Evolutionary conservation across 495 filamentous ascomycete species (phyloP), one percentile per base, ranked within the genome.

Genomic region (Geoglossum glabrum): DNA sequence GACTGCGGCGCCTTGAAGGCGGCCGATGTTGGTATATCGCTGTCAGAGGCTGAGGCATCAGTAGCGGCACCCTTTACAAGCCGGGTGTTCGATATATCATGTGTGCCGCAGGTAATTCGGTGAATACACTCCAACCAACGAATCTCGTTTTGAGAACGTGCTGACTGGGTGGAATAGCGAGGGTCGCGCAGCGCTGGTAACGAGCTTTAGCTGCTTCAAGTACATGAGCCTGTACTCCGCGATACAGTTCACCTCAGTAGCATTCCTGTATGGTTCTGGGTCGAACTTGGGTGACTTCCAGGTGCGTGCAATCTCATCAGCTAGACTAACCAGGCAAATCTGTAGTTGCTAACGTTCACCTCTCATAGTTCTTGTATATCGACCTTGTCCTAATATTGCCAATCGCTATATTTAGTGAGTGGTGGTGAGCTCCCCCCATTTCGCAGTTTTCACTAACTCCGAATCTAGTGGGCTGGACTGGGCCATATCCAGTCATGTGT

Each of bases 211-310:
- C 71, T 99, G 93, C 72, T 99, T 99, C 73, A 99, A 99, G 69
- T 99, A 89, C 68, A 99, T 99, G 93, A 95, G 87, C 64, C 71
- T 99, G 59, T 99, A 99, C 70, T 96, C 90, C 4, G 92, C 92
- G 6, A 99, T 99, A 55, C 93, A 99, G 69, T 99, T 99, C 73
- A 93, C 87, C n/a, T 84, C 88, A 1, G 93, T 99, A 67, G 95
- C 87, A 79, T 95, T 99, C 65, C 74, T 99, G 26, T 99, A 99
- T 68, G 85, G 87, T 6, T 93, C 85, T 25, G 93, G 83, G 19
- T 96, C 90, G 21, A 99, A 99, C 67, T 76, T 99, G 13, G 93
- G 90, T 49, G 93, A 99, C 67, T 95, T 96, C 62, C 92, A 97
- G 74, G 83, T 84, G 66, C 54, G 66, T 63, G 8, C 6, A 26